Conservation (phyloP, 805 yeast species). For the Nakazawaea holstii region DNA sequence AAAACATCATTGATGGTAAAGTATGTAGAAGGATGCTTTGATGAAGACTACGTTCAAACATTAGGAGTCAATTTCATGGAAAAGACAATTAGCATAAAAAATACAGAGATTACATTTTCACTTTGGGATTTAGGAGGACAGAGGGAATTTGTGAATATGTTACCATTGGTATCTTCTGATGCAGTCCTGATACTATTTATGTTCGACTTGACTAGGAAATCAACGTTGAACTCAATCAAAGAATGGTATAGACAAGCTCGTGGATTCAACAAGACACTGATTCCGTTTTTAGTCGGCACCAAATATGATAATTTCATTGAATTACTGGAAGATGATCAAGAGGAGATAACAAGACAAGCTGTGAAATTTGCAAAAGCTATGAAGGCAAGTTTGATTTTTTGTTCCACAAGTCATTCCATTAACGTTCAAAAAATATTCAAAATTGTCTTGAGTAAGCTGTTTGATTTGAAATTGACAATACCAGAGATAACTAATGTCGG, state of each 20-base stretch:
- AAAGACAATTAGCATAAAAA: slow-evolving; percentile 74
- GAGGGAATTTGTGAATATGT: slow-evolving; percentile 90
- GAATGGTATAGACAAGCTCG: slow-evolving; percentile 94
- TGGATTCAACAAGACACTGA: slow-evolving; percentile 84
- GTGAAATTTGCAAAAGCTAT: slow-evolving; percentile 82
- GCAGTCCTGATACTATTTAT: slow-evolving; percentile 87
- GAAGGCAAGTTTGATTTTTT: slow-evolving; percentile 79
- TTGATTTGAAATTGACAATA: slow-evolving; percentile 74
- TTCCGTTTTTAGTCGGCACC: slow-evolving; percentile 89
- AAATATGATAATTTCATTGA: slow-evolving; percentile 86
- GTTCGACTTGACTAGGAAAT: slow-evolving; percentile 84
- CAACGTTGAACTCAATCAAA: slow-evolving; percentile 80
- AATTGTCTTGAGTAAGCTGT: slow-evolving; percentile 83
- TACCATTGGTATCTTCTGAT: slow-evolving; percentile 86
- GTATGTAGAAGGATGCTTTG: slow-evolving; percentile 92
- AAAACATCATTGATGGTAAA: slow-evolving; percentile 95
- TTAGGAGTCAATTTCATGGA: slow-evolving; percentile 95
- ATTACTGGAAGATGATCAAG: slow-evolving; percentile 73
- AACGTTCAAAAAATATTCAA: slow-evolving; percentile 93
- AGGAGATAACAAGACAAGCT: slow-evolving; percentile 77
- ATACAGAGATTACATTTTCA: slow-evolving; percentile 84
- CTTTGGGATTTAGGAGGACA: slow-evolving; percentile 98
- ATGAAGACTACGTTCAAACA: slow-evolving; percentile 89
- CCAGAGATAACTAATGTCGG: slow-evolving; percentile 84
- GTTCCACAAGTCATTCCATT: slow-evolving; percentile 88